These are phyloP conservation scores for Ophiobolus disseminans DNA, from an alignment of 2,329 filamentous ascomycete species.

Conservation along the genomic window DNA sequence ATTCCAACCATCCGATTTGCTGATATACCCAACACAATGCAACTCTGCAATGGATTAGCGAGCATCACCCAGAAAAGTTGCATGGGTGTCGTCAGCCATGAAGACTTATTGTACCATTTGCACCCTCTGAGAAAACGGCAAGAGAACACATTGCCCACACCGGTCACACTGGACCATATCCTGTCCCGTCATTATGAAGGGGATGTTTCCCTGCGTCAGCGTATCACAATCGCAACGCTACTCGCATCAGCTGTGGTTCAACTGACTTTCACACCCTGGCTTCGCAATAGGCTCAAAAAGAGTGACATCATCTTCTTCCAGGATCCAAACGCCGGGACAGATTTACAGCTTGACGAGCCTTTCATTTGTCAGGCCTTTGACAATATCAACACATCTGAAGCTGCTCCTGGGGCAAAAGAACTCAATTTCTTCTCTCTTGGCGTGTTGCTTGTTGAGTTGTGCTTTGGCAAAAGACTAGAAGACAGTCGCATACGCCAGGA, in stretches of 20 bases:
- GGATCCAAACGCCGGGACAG: conserved; percentile 6
- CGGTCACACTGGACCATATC: conserved; percentile 15
- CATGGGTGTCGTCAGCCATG: conserved; percentile 21
- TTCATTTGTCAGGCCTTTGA: conserved; percentile 74
- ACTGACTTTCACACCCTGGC: conserved; percentile 22
- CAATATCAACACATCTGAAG: conserved; percentile 60
- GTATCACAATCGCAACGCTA: conserved; percentile 22
- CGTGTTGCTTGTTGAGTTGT: neutral
- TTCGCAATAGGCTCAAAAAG: conserved; percentile 16
- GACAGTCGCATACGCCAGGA: neutral
- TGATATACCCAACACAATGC: conserved; percentile 1
- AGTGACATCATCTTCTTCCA: conserved; percentile 21
- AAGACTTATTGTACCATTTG: conserved; percentile 17
- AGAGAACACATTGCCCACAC: neutral
- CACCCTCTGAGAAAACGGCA: conserved; percentile 10
- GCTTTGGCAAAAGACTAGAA: neutral
- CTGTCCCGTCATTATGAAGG: conserved; percentile 13
- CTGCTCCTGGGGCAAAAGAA: too few relatives aligned
- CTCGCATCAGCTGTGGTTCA: conserved; percentile 25
- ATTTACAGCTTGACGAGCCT: conserved; percentile 69
- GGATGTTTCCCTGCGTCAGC: conserved; percentile 14
- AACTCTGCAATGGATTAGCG: conserved; percentile 17
- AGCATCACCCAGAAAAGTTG: conserved; percentile 9
- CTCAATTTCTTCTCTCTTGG: too few relatives aligned
- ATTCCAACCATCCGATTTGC: neutral